Evolutionary conservation across 2,329 filamentous ascomycete species (phyloP), one percentile per base, ranked within the genome.

Genomic region (Ciborinia camelliae): DNA sequence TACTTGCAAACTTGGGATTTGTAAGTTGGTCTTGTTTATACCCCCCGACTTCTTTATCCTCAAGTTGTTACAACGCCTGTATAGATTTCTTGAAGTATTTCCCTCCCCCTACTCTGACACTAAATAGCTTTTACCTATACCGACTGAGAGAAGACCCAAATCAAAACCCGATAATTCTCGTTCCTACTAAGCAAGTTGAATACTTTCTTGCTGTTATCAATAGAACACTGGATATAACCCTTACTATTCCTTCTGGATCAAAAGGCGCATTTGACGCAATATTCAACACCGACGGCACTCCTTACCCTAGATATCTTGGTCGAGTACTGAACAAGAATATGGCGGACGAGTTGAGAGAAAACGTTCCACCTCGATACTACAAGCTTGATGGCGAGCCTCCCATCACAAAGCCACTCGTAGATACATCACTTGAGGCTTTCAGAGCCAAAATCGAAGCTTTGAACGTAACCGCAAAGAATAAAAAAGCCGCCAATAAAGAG

Each of bases 1-100:
- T 84, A 83, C 71, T 76, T 79, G 2, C 82, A 85, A 65, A 73
- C 79, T 14, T 97, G 92, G 92, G 87, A 94, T 68, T 78, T 96
- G 90, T 95, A 80, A 81, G 88, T 64, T 59, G 20, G 6, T 2
- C 54, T 26, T 54, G 14, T 47, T 51, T 41, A 7, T 8, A 9
- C 15, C 54, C 39, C 59, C 53, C 47, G 26, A 39, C 48, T 59
- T 35, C 18, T 50, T 60, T 48, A 14, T n/a, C n/a, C 32, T 50
- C 20, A n/a, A 47, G 20, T 37, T 26, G n/a, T 47, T 18, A 35
- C 14, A 18, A 15, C n/a, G 4, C 7, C 8, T 26, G 18, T 3
- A 26, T 3, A 7, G n/a, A 10, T 43, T 6, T n/a, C 23, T 14
- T 9, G 23, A 28, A 35, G 39, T 50, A 43, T 47, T 47, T 51